A percentile compares a stretch with the other conserved stretches of the same genome.
These are phyloP conservation scores for Emmonsiellopsis sp. DNA, from an alignment of 2,329 filamentous ascomycete genomes.

Conservation along the genomic window DNA sequence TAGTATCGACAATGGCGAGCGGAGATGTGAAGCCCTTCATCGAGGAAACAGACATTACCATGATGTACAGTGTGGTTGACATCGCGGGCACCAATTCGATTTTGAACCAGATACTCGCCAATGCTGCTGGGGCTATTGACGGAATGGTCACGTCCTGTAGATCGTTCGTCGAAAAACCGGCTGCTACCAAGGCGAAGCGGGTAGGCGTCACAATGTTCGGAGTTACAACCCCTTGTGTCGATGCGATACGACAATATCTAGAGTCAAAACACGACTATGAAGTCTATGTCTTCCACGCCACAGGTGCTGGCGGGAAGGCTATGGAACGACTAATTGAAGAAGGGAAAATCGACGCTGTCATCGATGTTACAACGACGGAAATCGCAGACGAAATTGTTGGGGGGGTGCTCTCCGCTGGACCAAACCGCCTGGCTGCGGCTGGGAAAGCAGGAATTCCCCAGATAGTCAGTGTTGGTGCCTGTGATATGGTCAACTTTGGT, in stretches of 20 bases:
- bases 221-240: slow-evolving; percentile 59
- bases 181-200: slow-evolving; percentile 30
- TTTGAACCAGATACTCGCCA: slow-evolving; percentile 49
- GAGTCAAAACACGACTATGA: slow-evolving; percentile 3
- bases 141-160: slow-evolving; percentile 48
- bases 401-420: slow-evolving; percentile 54
- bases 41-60: slow-evolving; percentile 58
- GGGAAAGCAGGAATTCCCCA: slow-evolving; percentile 49
- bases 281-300: slow-evolving; percentile 6
- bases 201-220: slow-evolving; percentile 67
- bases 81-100: slow-evolving; percentile 57
- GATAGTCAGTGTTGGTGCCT: slow-evolving; percentile 46
- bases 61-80: slow-evolving; percentile 66
- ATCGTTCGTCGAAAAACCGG: slow-evolving; percentile 3
- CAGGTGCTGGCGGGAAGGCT: slow-evolving; percentile 50
- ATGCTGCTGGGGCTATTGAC: slow-evolving; percentile 53
- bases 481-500: slow-evolving; percentile 59
- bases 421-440: slow-evolving; percentile 49
- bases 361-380: slow-evolving; percentile 66
- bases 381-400: slow-evolving; percentile 56
- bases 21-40: slow-evolving; percentile 58
- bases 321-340: slow-evolving; percentile 58
- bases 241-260: slow-evolving; percentile 45
- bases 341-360: slow-evolving; percentile 52
- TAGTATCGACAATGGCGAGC: slow-evolving; percentile 61